Evolutionary conservation across 139 green algal genomes (phyloP).

Genomic region (Axilococcus clingmanii): DNA sequence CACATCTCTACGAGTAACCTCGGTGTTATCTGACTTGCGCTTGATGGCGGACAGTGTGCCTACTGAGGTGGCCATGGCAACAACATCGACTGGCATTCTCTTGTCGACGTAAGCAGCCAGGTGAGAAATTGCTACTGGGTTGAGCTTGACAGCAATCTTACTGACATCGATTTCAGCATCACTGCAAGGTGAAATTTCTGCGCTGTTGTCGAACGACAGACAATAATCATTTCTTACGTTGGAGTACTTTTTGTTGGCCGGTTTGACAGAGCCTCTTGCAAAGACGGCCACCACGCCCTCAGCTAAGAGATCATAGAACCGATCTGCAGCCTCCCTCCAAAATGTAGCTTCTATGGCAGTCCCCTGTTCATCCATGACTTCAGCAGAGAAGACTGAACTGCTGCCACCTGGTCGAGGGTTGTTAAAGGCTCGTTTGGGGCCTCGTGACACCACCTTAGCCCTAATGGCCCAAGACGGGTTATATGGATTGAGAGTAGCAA

Average conservation of each 20-base stretch:
- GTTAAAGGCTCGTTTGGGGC: slow-evolving; percentile 16
- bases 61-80: slow-evolving; percentile 58
- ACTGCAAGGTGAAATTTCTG: slow-evolving; percentile 15
- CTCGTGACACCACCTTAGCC: slow-evolving; percentile 47
- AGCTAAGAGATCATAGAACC: slow-evolving; percentile 22
- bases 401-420: slow-evolving; percentile 11
- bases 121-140: slow-evolving; percentile 57
- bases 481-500: slow-evolving; percentile 58
- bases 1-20: slow-evolving; percentile 61
- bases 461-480: slow-evolving; percentile 55
- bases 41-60: slow-evolving; percentile 57
- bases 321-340: slow-evolving; percentile 57
- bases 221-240: slow-evolving; percentile 65
- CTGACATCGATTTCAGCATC: slow-evolving; percentile 45
- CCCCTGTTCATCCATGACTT: slow-evolving; percentile 69
- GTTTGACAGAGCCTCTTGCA: slow-evolving; percentile 41
- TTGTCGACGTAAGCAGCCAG: slow-evolving; percentile 44
- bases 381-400: slow-evolving; percentile 36
- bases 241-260: slow-evolving; percentile 67
- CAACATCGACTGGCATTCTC: slow-evolving; percentile 62
- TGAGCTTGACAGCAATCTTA: slow-evolving; percentile 37
- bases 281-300: slow-evolving; percentile 42
- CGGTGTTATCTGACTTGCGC: slow-evolving; percentile 64
- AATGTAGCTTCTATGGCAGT: slow-evolving; percentile 64
- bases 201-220: slow-evolving; percentile 51